These are phyloP conservation scores for Datisca glomerata DNA, from an alignment of 306 rosid species.

Conservation along the genomic window DNA sequence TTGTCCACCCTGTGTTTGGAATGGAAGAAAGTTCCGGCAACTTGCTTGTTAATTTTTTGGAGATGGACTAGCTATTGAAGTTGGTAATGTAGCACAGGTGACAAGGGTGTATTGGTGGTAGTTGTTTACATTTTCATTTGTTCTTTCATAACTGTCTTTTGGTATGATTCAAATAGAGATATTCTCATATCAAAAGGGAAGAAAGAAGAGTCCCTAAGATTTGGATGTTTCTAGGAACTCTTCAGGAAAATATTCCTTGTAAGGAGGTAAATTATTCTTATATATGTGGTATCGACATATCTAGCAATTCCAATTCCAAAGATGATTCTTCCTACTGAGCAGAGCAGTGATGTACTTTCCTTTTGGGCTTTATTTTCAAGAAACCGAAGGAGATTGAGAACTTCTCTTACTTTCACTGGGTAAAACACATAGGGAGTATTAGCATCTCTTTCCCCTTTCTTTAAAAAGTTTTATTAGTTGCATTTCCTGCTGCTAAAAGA, in stretches of 20 bases:
- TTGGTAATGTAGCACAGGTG: constrained; percentile 12
- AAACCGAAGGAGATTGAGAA: constrained; percentile 70
- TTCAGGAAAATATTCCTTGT: constrained; percentile 45
- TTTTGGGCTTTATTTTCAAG: constrained; percentile 54
- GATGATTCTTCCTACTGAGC: constrained; percentile 49
- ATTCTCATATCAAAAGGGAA: too few species aligned
- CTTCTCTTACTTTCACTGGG: constrained; percentile 79
- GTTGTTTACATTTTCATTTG: constrained; percentile 1
- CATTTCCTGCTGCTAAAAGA: constrained; percentile 58
- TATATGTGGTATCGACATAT: constrained; percentile 15
- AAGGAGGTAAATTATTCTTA: constrained; percentile 32
- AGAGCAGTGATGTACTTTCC: constrained; percentile 46
- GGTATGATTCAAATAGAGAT: neutral
- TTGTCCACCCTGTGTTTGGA: neutral
- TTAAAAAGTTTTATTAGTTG: constrained; percentile 34
- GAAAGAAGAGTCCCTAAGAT: neutral
- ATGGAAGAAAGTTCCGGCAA: neutral
- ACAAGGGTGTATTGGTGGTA: neutral
- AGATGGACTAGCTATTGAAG: constrained; percentile 9
- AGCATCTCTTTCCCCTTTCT: constrained; percentile 52
- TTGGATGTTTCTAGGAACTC: constrained; percentile 14
- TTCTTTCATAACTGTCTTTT: neutral
- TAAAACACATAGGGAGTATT: constrained; percentile 74
- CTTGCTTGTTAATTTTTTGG: neutral
- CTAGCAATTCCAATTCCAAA: constrained; percentile 34